Evolutionary conservation across 73 alveolate species (phyloP).

Genomic region (Stentor roeselii): DNA sequence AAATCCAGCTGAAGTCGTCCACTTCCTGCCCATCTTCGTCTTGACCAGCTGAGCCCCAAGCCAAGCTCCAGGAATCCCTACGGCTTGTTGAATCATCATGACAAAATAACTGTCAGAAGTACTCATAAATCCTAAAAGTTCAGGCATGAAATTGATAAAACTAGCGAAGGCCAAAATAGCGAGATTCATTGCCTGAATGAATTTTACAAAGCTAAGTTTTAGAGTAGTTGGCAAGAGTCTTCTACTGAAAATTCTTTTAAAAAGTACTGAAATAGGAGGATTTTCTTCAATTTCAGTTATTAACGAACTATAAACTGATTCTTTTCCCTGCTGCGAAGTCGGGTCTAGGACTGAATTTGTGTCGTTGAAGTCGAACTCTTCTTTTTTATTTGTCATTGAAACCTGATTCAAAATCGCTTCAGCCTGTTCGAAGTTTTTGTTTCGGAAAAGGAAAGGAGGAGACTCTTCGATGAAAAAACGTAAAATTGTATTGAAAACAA

Average conservation of each 20-base stretch:
- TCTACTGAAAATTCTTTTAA: background rate
- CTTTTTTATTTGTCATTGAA: background rate
- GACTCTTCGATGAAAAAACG: background rate
- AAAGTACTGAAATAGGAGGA: background rate
- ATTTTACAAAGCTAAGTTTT: background rate
- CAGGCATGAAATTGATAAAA: background rate
- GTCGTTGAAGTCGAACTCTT: background rate
- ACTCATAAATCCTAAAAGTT: background rate
- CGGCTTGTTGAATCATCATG: background rate
- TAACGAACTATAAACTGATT: background rate
- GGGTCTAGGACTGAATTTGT: background rate
- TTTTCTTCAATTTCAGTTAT: background rate
- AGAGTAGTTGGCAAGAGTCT: background rate
- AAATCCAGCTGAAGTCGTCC: background rate
- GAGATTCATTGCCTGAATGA: background rate
- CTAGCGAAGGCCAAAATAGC: background rate
- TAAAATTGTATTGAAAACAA: background rate
- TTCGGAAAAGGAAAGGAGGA: background rate
- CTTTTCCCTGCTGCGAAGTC: background rate
- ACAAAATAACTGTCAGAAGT: background rate
- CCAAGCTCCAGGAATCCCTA: conserved; percentile 11
- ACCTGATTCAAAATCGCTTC: background rate
- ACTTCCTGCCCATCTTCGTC: background rate
- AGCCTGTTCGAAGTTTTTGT: background rate
- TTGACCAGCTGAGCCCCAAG: conserved; percentile 3